Conservation (phyloP, 2,329 filamentous ascomycete genomes). For the Fusarium mangiferae region DNA sequence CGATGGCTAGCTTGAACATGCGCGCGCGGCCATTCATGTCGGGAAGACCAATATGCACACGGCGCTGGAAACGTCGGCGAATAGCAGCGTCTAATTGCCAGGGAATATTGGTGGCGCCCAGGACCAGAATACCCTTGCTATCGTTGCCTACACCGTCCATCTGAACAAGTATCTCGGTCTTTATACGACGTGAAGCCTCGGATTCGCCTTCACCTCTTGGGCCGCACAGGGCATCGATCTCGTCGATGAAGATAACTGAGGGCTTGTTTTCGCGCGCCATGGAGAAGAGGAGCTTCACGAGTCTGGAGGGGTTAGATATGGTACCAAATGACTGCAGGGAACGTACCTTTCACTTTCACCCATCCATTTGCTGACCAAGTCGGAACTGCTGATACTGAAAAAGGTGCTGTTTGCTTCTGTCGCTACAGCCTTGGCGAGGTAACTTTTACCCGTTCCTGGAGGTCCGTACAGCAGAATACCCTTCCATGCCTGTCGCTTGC, state of each 20-base stretch:
- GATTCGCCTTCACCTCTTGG: constrained; percentile 95
- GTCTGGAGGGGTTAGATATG: constrained; percentile 59
- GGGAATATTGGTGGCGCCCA: constrained; percentile 97
- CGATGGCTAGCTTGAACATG: constrained; percentile 97
- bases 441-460: constrained; percentile 97
- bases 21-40: constrained; percentile 86
- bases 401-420: constrained; percentile 99
- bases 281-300: constrained; percentile 96
- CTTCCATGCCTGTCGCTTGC: constrained; percentile 98
- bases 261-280: constrained; percentile 99
- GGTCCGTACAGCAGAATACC: constrained; percentile 96
- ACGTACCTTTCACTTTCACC: constrained; percentile 93
- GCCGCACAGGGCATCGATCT: constrained; percentile 95
- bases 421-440: constrained; percentile 95
- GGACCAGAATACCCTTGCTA: constrained; percentile 89
- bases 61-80: constrained; percentile 91
- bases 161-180: constrained; percentile 97
- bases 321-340: not conserved
- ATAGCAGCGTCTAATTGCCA: constrained; percentile 99
- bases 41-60: constrained; percentile 94
- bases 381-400: constrained; percentile 97
- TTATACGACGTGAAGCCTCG: constrained; percentile 96
- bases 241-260: constrained; percentile 98
- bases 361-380: constrained; percentile 99
- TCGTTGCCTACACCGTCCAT: constrained; percentile 99